Base-by-base conservation (phyloP, 306 rosid species). In the Purshia tridentata region DNA sequence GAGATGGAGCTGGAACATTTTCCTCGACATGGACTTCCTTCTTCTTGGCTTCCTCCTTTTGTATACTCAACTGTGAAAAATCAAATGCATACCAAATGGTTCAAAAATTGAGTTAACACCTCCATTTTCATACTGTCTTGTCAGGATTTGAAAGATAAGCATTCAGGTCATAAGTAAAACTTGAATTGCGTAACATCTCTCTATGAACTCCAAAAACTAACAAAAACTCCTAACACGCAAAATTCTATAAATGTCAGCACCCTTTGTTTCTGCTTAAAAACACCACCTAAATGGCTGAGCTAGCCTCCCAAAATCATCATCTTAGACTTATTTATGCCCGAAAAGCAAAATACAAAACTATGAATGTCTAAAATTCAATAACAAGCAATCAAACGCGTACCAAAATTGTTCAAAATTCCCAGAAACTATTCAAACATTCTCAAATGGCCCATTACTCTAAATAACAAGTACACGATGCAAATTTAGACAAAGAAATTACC, bases 21-120 rank as follows among this genome's bases (percentile, higher is more conserved):
- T 94, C 99, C 76, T 94, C 96, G 8, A 89, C 83, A 47, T 80
- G 97, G 23, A 94, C 95, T 63, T 94, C 97, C 78, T 89, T 94
- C 87, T 94, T 94, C 79, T 91, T 94, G 3, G 97, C 99, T 71
- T 94, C 99, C 76, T 94, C 99, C 67, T 91, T 94, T 80, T 91
- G 96, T 51, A 88, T 94, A 70, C 77, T 91, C 81, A 82, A 77
- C 97, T 91, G 78, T 70, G 5, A 16, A 62, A 49, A 51, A 72
- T 4, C 58, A 77, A 69, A 69, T 3, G 13, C 64, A 65, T 22
- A 9, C 7, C n/a, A 37, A 59, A 72, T 11, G 52, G 56, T 52
- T n/a, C 3, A 46, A 13, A 5, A 8, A 51, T 60, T 14, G 66
- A 72, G 71, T 29, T 55, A 72, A 41, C 39, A 16, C 63, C 39